Evolutionary conservation across 345 rosid genomes (phyloP).

Genomic region (Hirschfeldia incana): DNA sequence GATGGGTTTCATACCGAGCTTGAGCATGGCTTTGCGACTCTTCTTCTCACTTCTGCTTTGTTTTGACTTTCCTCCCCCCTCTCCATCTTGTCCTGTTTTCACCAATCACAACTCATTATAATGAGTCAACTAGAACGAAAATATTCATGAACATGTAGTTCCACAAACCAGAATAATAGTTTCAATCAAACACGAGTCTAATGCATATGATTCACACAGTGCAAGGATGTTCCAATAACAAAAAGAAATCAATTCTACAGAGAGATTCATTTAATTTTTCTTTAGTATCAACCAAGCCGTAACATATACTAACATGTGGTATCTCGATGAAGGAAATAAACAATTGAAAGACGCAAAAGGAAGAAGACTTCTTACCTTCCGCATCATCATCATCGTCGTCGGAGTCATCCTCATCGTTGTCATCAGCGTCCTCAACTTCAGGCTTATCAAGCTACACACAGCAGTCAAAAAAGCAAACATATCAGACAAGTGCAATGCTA

Average conservation of each 20-base stretch:
- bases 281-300: too few relatives aligned
- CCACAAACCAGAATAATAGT: too few relatives aligned
- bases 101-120: neutral
- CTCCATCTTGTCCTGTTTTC: conserved; percentile 53
- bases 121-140: neutral
- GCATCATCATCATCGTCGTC: conserved; percentile 67
- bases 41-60: conserved; percentile 96
- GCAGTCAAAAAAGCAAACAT: neutral
- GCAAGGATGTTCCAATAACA: too few relatives aligned
- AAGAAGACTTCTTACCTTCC: conserved; percentile 42
- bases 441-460: conserved; percentile 65
- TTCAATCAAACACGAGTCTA: too few relatives aligned
- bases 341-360: too few relatives aligned
- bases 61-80: conserved; percentile 65
- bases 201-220: too few relatives aligned
- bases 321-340: neutral
- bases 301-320: neutral
- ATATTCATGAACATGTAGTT: too few relatives aligned
- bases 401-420: conserved; percentile 63
- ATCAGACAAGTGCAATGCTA: neutral
- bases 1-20: conserved; percentile 88
- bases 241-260: too few relatives aligned
- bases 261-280: too few relatives aligned
- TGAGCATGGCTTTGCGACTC: conserved; percentile 90
- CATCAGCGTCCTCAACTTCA: conserved; percentile 67